Evolutionary conservation across 2,329 filamentous ascomycete genomes (phyloP), one percentile per base, ranked within the genome.

Genomic region (Trichoderma citrinoviride): DNA sequence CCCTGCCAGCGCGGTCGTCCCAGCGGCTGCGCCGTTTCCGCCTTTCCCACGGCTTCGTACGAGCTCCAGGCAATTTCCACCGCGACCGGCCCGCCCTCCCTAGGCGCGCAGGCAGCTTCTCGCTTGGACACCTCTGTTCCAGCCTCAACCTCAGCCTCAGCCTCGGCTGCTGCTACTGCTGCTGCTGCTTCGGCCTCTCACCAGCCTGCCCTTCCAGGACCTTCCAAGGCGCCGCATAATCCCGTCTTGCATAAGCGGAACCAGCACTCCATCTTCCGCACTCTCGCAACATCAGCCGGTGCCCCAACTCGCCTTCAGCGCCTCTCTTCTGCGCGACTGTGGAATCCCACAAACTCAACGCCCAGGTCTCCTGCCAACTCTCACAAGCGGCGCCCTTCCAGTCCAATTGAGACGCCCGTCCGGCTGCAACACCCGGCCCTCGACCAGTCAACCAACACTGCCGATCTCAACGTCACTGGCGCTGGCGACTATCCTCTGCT

Each of bases 331-430:
- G 80, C 81, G 52, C 82, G 83, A 41, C 82, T 87, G 68, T 87
- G 85, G 85, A 87, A 87, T 70, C 85, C 85, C 25, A 83, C 83
- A 65, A 87, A 87, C 72, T 87, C 83, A 27, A 86, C 84, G 2
- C 84, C 83, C 50, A 79, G 83, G 65, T 40, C 27, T 46, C 69
- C 74, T 61, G 12, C 64, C 4, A 71, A 79, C 63, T 17, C 64
- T 2, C 71, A 79, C 63, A 77, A 73, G 66, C 81, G 83, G 64
- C 82, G 82, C 27, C 79, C 79, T 17, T 86, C 84, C 15, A 82
- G 82, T 17, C 84, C 85, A 17, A 82, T 81, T 6, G 82, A 81
- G 43, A 83, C 84, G 12, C 70, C 82, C 6, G 74, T 86, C 8
- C 83, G 82, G 15, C 76, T 86, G 40, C 74, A 75, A 17, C 80